These are phyloP conservation scores for Gomphus bonarii DNA, from an alignment of 1,284 basidiomycete genomes.

Conservation along the genomic window DNA sequence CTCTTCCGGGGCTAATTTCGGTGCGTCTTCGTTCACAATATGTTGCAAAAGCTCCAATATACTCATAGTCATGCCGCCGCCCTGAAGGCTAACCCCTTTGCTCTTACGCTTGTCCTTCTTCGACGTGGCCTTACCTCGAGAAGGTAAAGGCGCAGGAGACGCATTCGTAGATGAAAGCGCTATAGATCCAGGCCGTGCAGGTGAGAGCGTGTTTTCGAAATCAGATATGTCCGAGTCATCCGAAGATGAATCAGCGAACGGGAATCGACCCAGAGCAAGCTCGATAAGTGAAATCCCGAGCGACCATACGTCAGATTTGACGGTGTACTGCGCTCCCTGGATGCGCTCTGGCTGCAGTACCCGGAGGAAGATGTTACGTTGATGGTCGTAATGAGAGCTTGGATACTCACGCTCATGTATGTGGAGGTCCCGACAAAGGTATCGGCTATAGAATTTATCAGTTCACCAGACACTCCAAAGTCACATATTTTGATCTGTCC, in stretches of 20 bases:
- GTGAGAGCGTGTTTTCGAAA: conserved; percentile 47
- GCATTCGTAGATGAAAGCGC: conserved; percentile 20
- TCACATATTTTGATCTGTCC: conserved; percentile 99
- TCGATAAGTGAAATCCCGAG: conserved; percentile 93
- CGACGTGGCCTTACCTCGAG: conserved; percentile 15
- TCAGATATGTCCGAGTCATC: conserved; percentile 62
- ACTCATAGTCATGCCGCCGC: conserved; percentile 90
- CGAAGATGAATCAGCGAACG: conserved; percentile 66
- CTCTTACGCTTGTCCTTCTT: conserved; percentile 48
- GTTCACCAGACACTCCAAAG: conserved; percentile 96
- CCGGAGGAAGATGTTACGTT: not conserved
- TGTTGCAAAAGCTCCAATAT: conserved; percentile 95
- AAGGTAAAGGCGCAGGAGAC: not conserved
- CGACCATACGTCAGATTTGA: conserved; percentile 98
- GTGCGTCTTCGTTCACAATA: conserved; percentile 95
- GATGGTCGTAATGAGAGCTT: not conserved
- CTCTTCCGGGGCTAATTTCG: conserved; percentile 59
- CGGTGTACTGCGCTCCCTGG: conserved; percentile 94
- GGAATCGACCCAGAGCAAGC: conserved; percentile 87
- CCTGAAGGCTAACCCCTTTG: conserved; percentile 81
- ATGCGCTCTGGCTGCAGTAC: conserved; percentile 85
- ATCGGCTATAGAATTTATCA: conserved; percentile 97
- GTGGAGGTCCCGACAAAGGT: conserved; percentile 98
- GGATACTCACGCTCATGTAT: conserved; percentile 89
- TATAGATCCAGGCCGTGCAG: conserved; percentile 37